phyloP scores from a whole-genome alignment of 163 green algal species.

The Scenedesmus sp. region DNA sequence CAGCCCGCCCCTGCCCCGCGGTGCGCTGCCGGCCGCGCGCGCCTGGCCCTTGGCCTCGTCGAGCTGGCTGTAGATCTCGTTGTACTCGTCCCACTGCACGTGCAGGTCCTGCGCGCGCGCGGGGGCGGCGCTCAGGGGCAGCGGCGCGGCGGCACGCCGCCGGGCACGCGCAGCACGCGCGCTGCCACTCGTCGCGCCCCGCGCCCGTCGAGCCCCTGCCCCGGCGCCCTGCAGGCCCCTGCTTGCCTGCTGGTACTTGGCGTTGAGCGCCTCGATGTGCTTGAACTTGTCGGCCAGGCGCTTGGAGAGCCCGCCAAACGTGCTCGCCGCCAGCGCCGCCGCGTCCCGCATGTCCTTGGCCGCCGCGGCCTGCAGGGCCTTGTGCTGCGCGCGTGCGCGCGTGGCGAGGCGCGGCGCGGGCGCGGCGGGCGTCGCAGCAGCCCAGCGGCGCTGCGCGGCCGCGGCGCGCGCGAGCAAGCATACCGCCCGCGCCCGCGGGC shows the following conservation, averaged over 20 bases:
- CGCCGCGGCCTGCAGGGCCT: slow-evolving; percentile 9
- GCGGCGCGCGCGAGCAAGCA: no score
- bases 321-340: neutral
- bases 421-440: no score
- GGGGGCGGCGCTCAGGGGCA: no score
- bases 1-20: no score
- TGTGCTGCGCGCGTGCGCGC: slow-evolving; percentile 22
- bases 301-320: slow-evolving; percentile 26
- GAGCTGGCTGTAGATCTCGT: slow-evolving; percentile 34
- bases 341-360: slow-evolving; percentile 25
- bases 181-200: no score
- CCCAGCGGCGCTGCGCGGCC: no score
- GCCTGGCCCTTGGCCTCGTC: slow-evolving; percentile 33
- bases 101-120: slow-evolving; percentile 29
- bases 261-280: slow-evolving; percentile 28
- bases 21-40: no score
- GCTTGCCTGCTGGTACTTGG: slow-evolving; percentile 36
- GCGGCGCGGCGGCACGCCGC: no score
- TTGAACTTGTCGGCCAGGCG: slow-evolving; percentile 34
- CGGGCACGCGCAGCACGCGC: no score
- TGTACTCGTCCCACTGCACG: slow-evolving; percentile 37
- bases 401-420: no score
- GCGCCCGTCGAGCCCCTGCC: no score
- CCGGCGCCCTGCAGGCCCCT: neutral
- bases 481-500: no score